Conservation (phyloP, 352 stramenopile genomes). For the Phytophthora fragariaefolia region DNA sequence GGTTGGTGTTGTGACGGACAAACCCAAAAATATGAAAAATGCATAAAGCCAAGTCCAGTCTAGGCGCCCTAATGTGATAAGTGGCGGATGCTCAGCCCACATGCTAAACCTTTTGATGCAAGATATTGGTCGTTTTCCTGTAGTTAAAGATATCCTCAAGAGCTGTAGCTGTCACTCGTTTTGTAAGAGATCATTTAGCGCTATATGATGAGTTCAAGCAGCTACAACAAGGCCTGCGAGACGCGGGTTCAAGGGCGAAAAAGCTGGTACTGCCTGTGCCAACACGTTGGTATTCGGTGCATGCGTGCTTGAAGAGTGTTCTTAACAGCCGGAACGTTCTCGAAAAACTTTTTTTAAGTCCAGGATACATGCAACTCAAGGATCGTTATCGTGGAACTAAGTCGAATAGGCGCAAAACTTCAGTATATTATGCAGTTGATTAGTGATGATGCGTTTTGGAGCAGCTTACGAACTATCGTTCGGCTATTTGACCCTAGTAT, state of each 20-base stretch:
- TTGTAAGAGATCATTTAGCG: neutral
- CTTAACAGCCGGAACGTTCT: neutral
- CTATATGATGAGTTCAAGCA: neutral
- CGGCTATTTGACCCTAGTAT: constrained; percentile 18
- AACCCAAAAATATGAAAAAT: neutral
- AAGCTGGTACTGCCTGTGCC: neutral
- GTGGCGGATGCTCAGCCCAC: neutral
- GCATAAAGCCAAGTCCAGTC: neutral
- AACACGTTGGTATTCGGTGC: neutral
- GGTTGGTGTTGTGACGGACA: neutral
- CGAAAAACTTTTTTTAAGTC: neutral
- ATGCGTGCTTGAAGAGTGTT: neutral
- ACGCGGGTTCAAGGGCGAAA: neutral
- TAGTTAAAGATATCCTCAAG: no score
- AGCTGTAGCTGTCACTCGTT: neutral
- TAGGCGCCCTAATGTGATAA: neutral
- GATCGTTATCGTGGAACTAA: constrained; percentile 8
- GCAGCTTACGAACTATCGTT: constrained; percentile 7
- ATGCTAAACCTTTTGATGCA: neutral
- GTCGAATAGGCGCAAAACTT: constrained; percentile 6
- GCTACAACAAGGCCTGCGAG: neutral
- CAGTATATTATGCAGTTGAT: neutral
- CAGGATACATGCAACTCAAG: constrained; percentile 7
- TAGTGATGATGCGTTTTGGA: constrained; percentile 12
- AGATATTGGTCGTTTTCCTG: neutral